phyloP scores from a whole-genome alignment of 78 protist species.

The Planoprotostelium fungivorum region DNA sequence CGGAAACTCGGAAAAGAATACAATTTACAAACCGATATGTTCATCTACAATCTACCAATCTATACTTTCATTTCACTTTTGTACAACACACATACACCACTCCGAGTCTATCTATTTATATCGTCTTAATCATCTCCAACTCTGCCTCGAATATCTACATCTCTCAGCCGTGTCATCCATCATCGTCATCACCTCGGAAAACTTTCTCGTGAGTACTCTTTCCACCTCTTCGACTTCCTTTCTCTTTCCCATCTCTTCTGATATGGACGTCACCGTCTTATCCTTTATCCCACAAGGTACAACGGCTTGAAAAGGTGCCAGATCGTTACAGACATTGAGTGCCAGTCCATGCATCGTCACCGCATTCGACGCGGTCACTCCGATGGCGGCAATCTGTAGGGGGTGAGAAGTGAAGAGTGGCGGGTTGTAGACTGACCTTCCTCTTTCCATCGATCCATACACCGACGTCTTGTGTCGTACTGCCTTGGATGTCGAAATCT shows the following conservation, averaged over 20 bases:
- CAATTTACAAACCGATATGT: too few relatives aligned
- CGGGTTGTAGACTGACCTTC: not conserved
- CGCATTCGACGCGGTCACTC: not conserved
- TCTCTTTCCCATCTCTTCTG: not conserved
- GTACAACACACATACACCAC: too few relatives aligned
- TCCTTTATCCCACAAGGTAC: not conserved
- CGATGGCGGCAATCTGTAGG: not conserved
- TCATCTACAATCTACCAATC: too few relatives aligned
- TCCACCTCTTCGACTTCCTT: not conserved
- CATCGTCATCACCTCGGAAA: too few relatives aligned
- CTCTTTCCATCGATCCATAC: not conserved
- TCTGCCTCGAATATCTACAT: too few relatives aligned
- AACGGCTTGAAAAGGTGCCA: not conserved
- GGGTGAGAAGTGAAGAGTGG: not conserved
- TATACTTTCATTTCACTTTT: too few relatives aligned
- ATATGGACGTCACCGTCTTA: not conserved
- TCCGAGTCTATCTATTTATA: too few relatives aligned
- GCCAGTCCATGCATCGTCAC: not conserved
- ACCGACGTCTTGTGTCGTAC: not conserved
- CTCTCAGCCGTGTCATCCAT: too few relatives aligned
- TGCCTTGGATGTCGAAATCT: not conserved
- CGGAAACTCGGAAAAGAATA: too few relatives aligned
- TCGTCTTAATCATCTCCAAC: too few relatives aligned
- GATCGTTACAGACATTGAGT: not conserved
- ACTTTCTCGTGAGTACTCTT: not conserved